A percentile compares a stretch with the other conserved stretches of the same genome.
These are phyloP conservation scores for Aspergillus novofumigatus DNA, from an alignment of 2,329 filamentous ascomycete species.

Conservation along the genomic window DNA sequence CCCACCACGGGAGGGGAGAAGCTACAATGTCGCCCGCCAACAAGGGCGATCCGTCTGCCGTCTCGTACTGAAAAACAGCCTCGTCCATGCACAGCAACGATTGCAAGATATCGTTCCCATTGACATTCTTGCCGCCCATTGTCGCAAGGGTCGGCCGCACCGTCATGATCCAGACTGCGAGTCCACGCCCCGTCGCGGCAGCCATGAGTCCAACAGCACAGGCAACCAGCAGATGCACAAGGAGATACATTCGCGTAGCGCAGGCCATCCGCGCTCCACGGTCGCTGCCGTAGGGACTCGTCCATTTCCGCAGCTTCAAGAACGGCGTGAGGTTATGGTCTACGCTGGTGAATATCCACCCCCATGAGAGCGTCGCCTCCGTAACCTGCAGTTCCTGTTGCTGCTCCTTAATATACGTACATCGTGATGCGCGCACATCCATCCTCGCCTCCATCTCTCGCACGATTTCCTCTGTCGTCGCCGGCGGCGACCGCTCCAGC, in stretches of 20 bases:
- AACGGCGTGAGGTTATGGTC: neutral
- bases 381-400: neutral
- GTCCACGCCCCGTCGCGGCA: neutral
- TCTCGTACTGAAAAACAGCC: constrained; percentile 1
- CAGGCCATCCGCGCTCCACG: constrained; percentile 1
- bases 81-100: constrained; percentile 1
- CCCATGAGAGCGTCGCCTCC: neutral
- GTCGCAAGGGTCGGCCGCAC: constrained; percentile 1
- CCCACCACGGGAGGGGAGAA: neutral
- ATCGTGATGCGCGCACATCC: neutral
- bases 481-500: neutral
- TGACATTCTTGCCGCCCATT: constrained; percentile 2
- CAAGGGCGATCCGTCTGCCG: neutral
- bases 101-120: constrained; percentile 1
- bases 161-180: constrained; percentile 1
- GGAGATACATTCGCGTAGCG: neutral
- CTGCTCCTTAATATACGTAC: neutral
- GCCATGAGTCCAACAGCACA: constrained; percentile 3
- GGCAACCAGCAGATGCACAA: constrained; percentile 1
- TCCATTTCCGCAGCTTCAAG: constrained; percentile 1
- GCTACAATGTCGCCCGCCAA: neutral
- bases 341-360: neutral
- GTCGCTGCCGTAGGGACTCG: constrained; percentile 1
- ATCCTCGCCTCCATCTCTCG: neutral
- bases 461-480: neutral